Conservation (phyloP, 768 basidiomycete genomes). For the Sutorius australiensis region DNA sequence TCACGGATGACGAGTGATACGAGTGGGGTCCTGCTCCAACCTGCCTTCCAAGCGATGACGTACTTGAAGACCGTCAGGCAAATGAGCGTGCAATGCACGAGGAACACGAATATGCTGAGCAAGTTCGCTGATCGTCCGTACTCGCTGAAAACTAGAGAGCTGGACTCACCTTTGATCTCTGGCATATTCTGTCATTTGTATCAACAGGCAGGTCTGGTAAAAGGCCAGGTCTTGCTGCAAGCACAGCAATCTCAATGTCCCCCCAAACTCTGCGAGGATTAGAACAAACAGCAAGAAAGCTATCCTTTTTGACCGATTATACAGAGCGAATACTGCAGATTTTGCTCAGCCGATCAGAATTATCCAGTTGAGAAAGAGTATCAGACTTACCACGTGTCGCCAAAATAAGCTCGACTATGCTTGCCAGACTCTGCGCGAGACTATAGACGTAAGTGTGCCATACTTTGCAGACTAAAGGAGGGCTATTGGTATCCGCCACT, state of each 20-base stretch:
- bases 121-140: neutral
- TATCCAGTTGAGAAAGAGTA: neutral
- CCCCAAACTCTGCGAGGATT: slow-evolving; percentile 3
- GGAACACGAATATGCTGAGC: slow-evolving; percentile 12
- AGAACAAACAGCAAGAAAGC: slow-evolving; percentile 3
- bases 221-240: neutral
- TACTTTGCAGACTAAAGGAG: slow-evolving; percentile 1
- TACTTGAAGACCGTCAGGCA: slow-evolving; percentile 21
- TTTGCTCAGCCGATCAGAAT: neutral
- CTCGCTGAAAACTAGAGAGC: neutral
- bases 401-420: slow-evolving; percentile 14
- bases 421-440: slow-evolving; percentile 8
- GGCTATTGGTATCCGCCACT: slow-evolving; percentile 11
- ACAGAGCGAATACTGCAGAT: slow-evolving; percentile 10
- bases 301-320: slow-evolving; percentile 8
- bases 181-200: neutral
- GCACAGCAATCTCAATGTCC: slow-evolving; percentile 1
- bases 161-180: slow-evolving; percentile 10
- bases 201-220: slow-evolving; percentile 11
- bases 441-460: slow-evolving; percentile 8
- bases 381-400: slow-evolving; percentile 15
- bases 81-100: slow-evolving; percentile 14
- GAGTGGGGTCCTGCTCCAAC: slow-evolving; percentile 16
- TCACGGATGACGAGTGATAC: slow-evolving; percentile 22
- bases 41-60: slow-evolving; percentile 8